Conservation (phyloP, 2,329 filamentous ascomycete genomes). For the Macroventuria anomochaeta region DNA sequence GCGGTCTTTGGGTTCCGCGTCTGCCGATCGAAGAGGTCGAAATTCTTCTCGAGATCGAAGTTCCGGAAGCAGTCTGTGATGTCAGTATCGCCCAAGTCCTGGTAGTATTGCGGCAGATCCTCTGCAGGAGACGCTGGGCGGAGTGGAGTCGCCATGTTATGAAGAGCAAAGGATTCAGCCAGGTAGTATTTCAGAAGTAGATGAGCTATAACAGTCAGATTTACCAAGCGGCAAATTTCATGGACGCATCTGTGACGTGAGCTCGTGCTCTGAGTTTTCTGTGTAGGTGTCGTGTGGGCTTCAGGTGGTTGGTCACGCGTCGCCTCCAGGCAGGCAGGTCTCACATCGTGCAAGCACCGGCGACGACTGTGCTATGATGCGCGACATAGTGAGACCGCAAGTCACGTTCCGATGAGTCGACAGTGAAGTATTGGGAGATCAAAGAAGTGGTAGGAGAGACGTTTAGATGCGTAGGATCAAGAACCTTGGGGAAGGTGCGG, state of each 20-base stretch:
- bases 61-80: slow-evolving; percentile 55
- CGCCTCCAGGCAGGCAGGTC: slow-evolving; percentile 32
- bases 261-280: slow-evolving; percentile 35
- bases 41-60: slow-evolving; percentile 61
- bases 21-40: slow-evolving; percentile 53
- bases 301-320: slow-evolving; percentile 39
- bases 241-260: slow-evolving; percentile 31
- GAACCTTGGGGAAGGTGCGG: background rate
- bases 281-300: slow-evolving; percentile 24
- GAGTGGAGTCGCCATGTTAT: slow-evolving; percentile 37
- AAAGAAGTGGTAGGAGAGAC: background rate
- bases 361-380: background rate
- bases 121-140: slow-evolving; percentile 36
- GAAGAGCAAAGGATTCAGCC: background rate
- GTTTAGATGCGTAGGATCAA: too few relatives aligned
- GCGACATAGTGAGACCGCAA: background rate
- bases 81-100: slow-evolving; percentile 41
- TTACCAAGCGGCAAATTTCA: background rate
- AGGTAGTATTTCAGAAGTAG: background rate
- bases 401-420: background rate
- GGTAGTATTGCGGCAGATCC: slow-evolving; percentile 45
- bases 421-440: background rate
- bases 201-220: background rate
- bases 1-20: slow-evolving; percentile 52
- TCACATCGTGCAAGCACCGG: slow-evolving; percentile 21